Conservation (phyloP, 495 filamentous ascomycete species). For the Penicillium cosmopolitanum region DNA sequence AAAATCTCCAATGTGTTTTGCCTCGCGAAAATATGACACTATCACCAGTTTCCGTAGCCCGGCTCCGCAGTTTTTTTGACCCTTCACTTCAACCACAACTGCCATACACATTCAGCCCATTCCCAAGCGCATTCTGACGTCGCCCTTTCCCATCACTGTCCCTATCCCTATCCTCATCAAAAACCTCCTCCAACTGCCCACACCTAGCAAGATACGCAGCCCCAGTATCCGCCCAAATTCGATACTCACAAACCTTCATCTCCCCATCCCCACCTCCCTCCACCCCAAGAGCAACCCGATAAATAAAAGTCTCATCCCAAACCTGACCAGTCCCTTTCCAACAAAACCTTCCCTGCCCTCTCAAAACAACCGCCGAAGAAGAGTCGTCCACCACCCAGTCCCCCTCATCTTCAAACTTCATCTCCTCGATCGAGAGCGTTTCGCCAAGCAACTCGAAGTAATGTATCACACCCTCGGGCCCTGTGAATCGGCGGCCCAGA, state of each 20-base stretch:
- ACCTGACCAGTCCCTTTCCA: slow-evolving; percentile 53
- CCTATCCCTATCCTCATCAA: slow-evolving; percentile 2
- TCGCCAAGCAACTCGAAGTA: slow-evolving; percentile 54
- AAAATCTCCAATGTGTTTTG: slow-evolving; percentile 9
- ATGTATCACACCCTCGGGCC: slow-evolving; percentile 43
- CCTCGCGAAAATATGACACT: background rate
- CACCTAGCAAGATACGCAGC: slow-evolving; percentile 61
- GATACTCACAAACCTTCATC: slow-evolving; percentile 53
- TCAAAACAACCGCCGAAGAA: slow-evolving; percentile 46
- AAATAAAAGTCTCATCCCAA: slow-evolving; percentile 64
- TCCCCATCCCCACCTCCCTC: slow-evolving; percentile 22
- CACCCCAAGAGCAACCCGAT: slow-evolving; percentile 53
- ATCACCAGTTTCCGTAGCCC: too few species aligned
- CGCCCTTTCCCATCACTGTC: slow-evolving; percentile 9
- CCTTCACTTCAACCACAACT: slow-evolving; percentile 23
- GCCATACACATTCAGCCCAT: slow-evolving; percentile 27
- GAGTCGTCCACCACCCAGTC: slow-evolving; percentile 56
- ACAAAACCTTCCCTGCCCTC: slow-evolving; percentile 54
- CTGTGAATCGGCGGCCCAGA: slow-evolving; percentile 58
- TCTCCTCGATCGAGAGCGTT: slow-evolving; percentile 47
- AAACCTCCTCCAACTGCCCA: slow-evolving; percentile 41
- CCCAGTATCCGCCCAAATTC: slow-evolving; percentile 68
- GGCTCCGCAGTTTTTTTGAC: too few species aligned
- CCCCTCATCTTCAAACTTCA: slow-evolving; percentile 50
- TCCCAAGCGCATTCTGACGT: slow-evolving; percentile 25